Percentiles rank a stretch among this genome's conserved stretches.
Conservation (phyloP, 140 eudicot genomes). For the Flaveria floridana region DNA sequence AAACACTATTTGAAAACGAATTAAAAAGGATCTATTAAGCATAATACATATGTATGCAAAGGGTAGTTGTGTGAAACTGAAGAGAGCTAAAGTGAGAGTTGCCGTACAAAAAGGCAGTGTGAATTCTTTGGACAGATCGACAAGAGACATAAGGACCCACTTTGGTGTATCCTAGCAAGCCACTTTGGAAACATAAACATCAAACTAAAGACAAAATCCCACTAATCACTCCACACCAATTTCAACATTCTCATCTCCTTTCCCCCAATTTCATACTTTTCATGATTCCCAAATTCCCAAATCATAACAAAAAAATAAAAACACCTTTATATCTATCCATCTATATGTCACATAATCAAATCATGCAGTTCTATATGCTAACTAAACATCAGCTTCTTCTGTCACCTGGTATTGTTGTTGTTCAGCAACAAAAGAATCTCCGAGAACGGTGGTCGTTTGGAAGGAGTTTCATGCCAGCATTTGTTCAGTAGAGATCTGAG, state of each 20-base stretch:
- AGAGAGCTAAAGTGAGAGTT: too few relatives aligned
- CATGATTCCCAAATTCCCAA: slow-evolving; percentile 23
- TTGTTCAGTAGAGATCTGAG: slow-evolving; percentile 66
- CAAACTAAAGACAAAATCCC: slow-evolving; percentile 39
- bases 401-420: slow-evolving; percentile 30
- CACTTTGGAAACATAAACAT: slow-evolving; percentile 39
- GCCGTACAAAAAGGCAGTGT: background rate
- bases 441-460: slow-evolving; percentile 78
- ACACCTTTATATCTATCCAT: slow-evolving; percentile 26
- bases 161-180: slow-evolving; percentile 10
- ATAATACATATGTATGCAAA: too few relatives aligned
- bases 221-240: slow-evolving; percentile 35
- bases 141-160: slow-evolving; percentile 9
- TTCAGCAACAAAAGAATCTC: slow-evolving; percentile 56
- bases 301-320: background rate
- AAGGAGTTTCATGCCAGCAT: slow-evolving; percentile 85
- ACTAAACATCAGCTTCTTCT: slow-evolving; percentile 29
- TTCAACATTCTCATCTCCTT: slow-evolving; percentile 31
- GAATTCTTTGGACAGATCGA: slow-evolving; percentile 12
- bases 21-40: too few relatives aligned
- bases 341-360: slow-evolving; percentile 15
- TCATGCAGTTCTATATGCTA: slow-evolving; percentile 27
- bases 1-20: too few relatives aligned
- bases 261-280: slow-evolving; percentile 9
- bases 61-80: too few relatives aligned